A percentile compares a stretch with the other conserved stretches of the same genome.
These are phyloP conservation scores for Agrostemma githago DNA, from an alignment of 148 eudicot species.

Conservation along the genomic window DNA sequence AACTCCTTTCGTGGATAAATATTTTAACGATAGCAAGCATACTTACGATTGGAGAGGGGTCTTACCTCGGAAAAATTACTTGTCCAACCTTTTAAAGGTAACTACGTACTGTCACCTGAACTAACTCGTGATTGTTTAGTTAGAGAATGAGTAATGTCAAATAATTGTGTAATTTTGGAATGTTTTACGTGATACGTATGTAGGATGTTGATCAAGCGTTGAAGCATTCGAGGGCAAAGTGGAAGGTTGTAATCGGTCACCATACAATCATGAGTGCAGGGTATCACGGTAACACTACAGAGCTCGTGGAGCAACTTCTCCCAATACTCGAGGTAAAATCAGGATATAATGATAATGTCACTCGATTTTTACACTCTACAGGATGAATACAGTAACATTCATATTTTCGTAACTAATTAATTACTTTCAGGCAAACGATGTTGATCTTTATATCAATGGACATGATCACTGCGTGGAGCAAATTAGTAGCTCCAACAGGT, in stretches of 20 bases:
- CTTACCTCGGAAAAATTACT: constrained; percentile 37
- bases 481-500: constrained; percentile 64
- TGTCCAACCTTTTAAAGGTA: constrained; percentile 47
- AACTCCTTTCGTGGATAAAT: constrained; percentile 58
- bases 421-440: constrained; percentile 46
- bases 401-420: no score
- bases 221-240: constrained; percentile 56
- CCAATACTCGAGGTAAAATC: constrained; percentile 60
- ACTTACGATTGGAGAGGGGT: constrained; percentile 76
- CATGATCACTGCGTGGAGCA: constrained; percentile 88
- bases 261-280: constrained; percentile 77
- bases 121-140: not conserved
- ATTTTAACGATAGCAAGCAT: constrained; percentile 42
- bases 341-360: not conserved
- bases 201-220: constrained; percentile 63
- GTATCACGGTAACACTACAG: constrained; percentile 64
- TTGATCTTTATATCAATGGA: constrained; percentile 76
- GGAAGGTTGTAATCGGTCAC: constrained; percentile 94
- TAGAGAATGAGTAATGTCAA: no score
- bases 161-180: no score
- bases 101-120: not conserved
- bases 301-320: constrained; percentile 56
- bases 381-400: not conserved
- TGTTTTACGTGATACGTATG: not conserved
- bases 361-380: no score